Evolutionary conservation across 2,329 filamentous ascomycete species (phyloP).

Genomic region (Fusarium kyushuense): DNA sequence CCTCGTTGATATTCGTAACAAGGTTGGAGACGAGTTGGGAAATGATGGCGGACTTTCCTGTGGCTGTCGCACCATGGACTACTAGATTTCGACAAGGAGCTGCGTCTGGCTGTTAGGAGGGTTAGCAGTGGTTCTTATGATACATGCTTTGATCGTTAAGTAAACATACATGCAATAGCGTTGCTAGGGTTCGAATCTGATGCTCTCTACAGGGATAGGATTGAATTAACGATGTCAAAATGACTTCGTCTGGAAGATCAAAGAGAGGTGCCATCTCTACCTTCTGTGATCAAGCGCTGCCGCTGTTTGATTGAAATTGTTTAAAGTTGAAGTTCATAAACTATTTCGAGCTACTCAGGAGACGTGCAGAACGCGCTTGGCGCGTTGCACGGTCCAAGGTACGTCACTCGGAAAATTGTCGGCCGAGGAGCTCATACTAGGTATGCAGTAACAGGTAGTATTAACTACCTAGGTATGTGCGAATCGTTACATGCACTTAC

Average conservation of each 20-base stretch:
- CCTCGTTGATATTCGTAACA: slow-evolving; percentile 30
- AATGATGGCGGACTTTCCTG: slow-evolving; percentile 83
- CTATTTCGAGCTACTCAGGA: slow-evolving; percentile 26
- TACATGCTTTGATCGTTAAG: neutral
- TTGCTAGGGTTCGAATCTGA: slow-evolving; percentile 69
- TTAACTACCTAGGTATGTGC: no score
- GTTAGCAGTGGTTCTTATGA: slow-evolving; percentile 2
- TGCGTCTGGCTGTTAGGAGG: slow-evolving; percentile 65
- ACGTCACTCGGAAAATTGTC: slow-evolving; percentile 48
- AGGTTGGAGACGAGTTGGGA: slow-evolving; percentile 58
- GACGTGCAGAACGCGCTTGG: slow-evolving; percentile 51
- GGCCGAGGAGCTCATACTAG: slow-evolving; percentile 29
- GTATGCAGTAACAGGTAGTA: neutral
- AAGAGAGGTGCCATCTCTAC: slow-evolving; percentile 58
- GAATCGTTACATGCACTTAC: no score
- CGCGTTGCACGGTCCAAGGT: slow-evolving; percentile 40
- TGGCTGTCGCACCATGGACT: slow-evolving; percentile 85
- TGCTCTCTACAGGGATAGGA: slow-evolving; percentile 68
- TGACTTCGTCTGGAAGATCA: slow-evolving; percentile 64
- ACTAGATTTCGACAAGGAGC: slow-evolving; percentile 81
- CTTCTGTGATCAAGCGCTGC: neutral
- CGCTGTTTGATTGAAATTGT: slow-evolving; percentile 3
- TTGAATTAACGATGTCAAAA: slow-evolving; percentile 60
- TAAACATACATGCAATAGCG: slow-evolving; percentile 63
- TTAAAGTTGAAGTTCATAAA: slow-evolving; percentile 21